Base-by-base conservation (phyloP, 352 stramenopile genomes). In the Phytophthora kernoviae region DNA sequence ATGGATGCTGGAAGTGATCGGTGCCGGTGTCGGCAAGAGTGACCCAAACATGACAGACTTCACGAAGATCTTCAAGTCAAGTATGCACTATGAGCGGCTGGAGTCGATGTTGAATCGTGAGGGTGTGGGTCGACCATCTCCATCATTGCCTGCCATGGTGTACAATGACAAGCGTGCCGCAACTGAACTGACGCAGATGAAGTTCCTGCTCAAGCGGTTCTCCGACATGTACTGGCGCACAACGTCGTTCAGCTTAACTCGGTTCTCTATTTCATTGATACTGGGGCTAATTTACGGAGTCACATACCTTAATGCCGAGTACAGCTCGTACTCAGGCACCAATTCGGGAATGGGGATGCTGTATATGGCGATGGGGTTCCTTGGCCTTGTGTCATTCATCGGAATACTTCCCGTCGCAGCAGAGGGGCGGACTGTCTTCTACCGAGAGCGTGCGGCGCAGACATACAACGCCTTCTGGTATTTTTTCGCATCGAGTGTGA, bases 261-360 rank as follows among this genome's bases (percentile, higher is more conserved):
- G 58, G 1, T 61, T 84, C 5, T 54, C 75, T 10, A 65, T 93
- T 8, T 88, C 65, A 34, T 22, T 67, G 3, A 27, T 81, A 0
- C 73, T 94, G 47, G 82, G 77, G 1, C 53, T 94, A 5, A 55
- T 93, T 17, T 78, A 93, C n/a, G 79, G 74, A 10, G 59, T 86
- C 5, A 65, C 91, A 9, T 94, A 86, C 52, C 18, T 61, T 11
- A 48, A 54, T 9, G 46, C 50, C 1, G 52, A 77, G 34, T 77
- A 74, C 45, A 54, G n/a, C 8, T 75, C 70, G 12, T 77, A 70
- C 57, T n/a, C 21, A 4, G 67, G 58, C 1, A 18, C 72, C 26
- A 76, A 77, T 44, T 58, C 43, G 1, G 74, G 71, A 7, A 50
- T 95, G 36, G 78, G 81, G 5, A 76, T 65, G 54, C 6, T 66